Evolutionary conservation across 352 stramenopile genomes (phyloP).

Genomic region (Phytopythium ostracodes): DNA sequence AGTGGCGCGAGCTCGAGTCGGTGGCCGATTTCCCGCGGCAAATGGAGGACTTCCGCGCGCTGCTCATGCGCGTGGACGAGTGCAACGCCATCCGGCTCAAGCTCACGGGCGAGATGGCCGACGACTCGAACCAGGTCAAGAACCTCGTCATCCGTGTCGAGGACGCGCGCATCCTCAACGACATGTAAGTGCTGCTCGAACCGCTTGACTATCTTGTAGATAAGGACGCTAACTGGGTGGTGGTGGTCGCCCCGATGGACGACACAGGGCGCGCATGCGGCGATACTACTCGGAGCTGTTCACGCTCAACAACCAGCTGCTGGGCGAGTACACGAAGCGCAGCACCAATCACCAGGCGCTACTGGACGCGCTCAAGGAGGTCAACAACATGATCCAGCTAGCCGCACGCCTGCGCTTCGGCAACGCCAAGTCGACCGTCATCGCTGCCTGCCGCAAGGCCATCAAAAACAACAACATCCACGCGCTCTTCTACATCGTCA

Average conservation of each 20-base stretch:
- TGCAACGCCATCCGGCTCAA: slow-evolving; percentile 87
- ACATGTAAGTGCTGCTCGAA: slow-evolving; percentile 70
- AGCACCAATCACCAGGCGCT: slow-evolving; percentile 90
- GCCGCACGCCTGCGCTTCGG: slow-evolving; percentile 85
- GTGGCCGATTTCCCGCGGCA: slow-evolving; percentile 84
- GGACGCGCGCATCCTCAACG: slow-evolving; percentile 89
- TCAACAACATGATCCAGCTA: slow-evolving; percentile 92
- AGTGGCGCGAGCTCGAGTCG: slow-evolving; percentile 86
- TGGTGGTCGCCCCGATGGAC: background rate
- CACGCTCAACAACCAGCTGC: slow-evolving; percentile 87
- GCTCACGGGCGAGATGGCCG: slow-evolving; percentile 91
- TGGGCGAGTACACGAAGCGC: slow-evolving; percentile 91
- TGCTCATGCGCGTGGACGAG: slow-evolving; percentile 79
- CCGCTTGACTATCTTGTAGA: no score
- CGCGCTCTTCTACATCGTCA: slow-evolving; percentile 83
- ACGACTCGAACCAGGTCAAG: slow-evolving; percentile 91
- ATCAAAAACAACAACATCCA: slow-evolving; percentile 91
- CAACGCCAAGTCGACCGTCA: slow-evolving; percentile 77
- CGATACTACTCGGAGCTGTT: slow-evolving; percentile 90
- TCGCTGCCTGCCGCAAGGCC: slow-evolving; percentile 80
- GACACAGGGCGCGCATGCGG: slow-evolving; percentile 62
- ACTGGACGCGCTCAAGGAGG: slow-evolving; percentile 87
- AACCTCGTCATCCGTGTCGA: slow-evolving; percentile 89
- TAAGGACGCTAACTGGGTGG: background rate
- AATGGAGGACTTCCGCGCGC: slow-evolving; percentile 77